Conservation (phyloP, 495 filamentous ascomycete genomes). For the Usnea hakonensis region DNA sequence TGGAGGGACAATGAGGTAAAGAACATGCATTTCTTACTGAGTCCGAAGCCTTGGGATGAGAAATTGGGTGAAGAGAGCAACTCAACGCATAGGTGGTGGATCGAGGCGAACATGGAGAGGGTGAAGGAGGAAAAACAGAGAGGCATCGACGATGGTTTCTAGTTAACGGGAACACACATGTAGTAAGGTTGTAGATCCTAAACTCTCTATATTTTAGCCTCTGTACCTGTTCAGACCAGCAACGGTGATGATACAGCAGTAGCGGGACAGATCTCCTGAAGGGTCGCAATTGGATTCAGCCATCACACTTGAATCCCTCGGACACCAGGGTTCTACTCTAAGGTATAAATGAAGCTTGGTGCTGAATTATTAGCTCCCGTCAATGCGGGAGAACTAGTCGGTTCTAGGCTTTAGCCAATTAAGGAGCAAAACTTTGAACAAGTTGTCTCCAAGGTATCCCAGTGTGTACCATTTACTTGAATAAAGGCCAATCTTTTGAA, state of each 20-base stretch:
- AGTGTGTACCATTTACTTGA: not conserved
- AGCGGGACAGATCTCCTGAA: no score
- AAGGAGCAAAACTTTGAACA: not conserved
- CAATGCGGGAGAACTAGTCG: not conserved
- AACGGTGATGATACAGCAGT: no score
- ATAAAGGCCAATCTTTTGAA: not conserved
- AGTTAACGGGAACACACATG: no score
- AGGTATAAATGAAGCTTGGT: not conserved
- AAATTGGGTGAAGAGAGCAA: slow-evolving; percentile 38
- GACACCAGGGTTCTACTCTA: no score
- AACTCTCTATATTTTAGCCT: no score
- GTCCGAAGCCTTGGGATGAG: slow-evolving; percentile 77
- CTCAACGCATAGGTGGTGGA: slow-evolving; percentile 62
- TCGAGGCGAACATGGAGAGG: slow-evolving; percentile 47
- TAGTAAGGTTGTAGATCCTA: no score
- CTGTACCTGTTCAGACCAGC: no score
- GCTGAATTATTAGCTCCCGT: not conserved
- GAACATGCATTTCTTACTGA: slow-evolving; percentile 75
- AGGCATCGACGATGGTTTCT: slow-evolving; percentile 28
- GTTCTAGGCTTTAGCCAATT: not conserved
- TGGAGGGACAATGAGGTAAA: slow-evolving; percentile 72
- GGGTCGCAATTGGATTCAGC: no score
- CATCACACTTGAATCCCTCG: no score
- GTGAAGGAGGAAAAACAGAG: slow-evolving; percentile 38
- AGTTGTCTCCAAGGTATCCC: not conserved